Base-by-base conservation (phyloP, 257 asterid species). In the Jaltomata sinuosa region DNA sequence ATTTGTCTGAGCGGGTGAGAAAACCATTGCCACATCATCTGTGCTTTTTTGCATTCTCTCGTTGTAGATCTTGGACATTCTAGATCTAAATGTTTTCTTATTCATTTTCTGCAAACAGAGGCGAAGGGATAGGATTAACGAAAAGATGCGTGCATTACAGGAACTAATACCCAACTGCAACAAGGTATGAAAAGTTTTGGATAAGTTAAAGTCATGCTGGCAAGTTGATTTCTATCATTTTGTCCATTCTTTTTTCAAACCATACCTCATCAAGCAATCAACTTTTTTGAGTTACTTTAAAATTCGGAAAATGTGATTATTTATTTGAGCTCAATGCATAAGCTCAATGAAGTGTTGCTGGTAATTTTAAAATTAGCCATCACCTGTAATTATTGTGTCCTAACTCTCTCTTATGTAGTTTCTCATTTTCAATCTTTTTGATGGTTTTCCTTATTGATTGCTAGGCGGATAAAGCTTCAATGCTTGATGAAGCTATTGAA, bases 401-500 rank as follows among this genome's bases (percentile, higher is more conserved):
- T 3, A 67, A 67, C 27, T 32, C 15, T 25, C 27, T 32, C 15
- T 25, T 32, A 8, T 32, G 11, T 47, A 45, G 81, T 65, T 36
- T 82, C 85, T 82, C 79, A 82, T 82, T 83, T 64, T 82, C 79
- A 11, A 47, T 82, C 16, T 42, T 64, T 49, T 76, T 76, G 18
- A 16, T 27, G 81, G 59, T 32, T 49, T 76, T 27, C 42, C 61
- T 25, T 47, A 27, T 27, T 85, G 85, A 82, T 88, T 84, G 32
- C 84, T 88, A 96, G 99, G 97, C 92, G 5, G 99, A 97, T 87
- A 97, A 97, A 91, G 99, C 99, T 85, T 97, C 99, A 32, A 95
- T 97, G 98, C 98, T 97, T 32, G 99, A 94, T 87, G 99, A 97
- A 89, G 98, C 98, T 88, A 97, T 95, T 68, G 99, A 94, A 87